Evolutionary conservation across 2,329 filamentous ascomycete species (phyloP).

Genomic region (Geoglossum cookeanum): DNA sequence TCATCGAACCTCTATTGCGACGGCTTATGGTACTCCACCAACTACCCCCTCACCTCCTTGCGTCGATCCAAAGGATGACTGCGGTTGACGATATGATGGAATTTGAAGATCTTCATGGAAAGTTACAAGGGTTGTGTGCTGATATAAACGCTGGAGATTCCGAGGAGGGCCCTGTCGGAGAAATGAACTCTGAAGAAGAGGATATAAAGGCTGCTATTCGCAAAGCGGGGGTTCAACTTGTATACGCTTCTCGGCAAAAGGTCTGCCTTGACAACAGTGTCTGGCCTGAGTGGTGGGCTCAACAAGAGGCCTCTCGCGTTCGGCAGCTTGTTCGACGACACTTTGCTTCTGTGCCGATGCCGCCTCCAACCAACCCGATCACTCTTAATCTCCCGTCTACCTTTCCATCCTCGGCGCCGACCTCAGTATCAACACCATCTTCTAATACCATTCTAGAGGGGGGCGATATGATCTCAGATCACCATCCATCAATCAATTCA

Average conservation of each 20-base stretch:
- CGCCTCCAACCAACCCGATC: background rate
- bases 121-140: constrained; percentile 22
- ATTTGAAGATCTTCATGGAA: constrained; percentile 29
- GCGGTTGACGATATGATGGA: constrained; percentile 34
- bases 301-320: constrained; percentile 42
- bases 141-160: constrained; percentile 14
- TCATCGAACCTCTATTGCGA: constrained; percentile 41
- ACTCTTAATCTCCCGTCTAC: background rate
- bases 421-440: background rate
- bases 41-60: constrained; percentile 36
- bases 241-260: constrained; percentile 31
- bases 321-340: constrained; percentile 28
- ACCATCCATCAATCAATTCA: background rate
- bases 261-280: constrained; percentile 30
- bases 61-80: constrained; percentile 32
- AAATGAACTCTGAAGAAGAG: background rate
- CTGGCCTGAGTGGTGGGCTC: constrained; percentile 46
- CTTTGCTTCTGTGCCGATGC: constrained; percentile 13
- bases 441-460: background rate
- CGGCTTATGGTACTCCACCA: constrained; percentile 38
- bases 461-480: background rate
- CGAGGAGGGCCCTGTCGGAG: background rate
- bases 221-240: constrained; percentile 20
- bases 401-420: background rate
- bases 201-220: constrained; percentile 11